Evolutionary conservation across 1,139 yeast genomes (phyloP), one percentile per base, ranked within the genome.

Genomic region (Saccharomyces hybrid): DNA sequence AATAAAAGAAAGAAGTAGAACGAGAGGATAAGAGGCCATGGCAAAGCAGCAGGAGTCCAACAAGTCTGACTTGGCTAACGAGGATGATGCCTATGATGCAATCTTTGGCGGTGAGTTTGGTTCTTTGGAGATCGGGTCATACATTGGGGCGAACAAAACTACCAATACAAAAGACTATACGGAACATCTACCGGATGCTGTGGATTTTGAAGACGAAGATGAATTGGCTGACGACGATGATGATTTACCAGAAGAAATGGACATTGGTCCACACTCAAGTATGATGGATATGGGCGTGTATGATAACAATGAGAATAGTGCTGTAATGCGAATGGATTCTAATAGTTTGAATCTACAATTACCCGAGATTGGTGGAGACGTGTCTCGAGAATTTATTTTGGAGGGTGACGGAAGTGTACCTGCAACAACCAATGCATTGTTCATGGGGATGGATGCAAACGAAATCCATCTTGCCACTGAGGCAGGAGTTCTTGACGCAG

Each of bases 121-220:
- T 2, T 62, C 73, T 0, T 56, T 73, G 51, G 74, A 73, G 51
- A 67, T 73, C 28, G 67, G 69, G 34, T 63, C 59, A 27, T 61
- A 69, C 48, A 67, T 69, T 44, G 66, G 20, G 20, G 20, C 20
- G 20, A 20, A 20, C 20, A 20, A 20, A 20, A 20, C 65, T 4
- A 67, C 63, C 47, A 38, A 16, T 20, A 9, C 44, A 9, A 38
- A 38, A 6, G 44, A 20, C 25, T 38, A 38, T 16, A 75, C 82
- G 53, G 69, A 78, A 56, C 98, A 91, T 69, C 93, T 95, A 1
- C 97, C 83, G 4, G 93, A 91, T 68, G 98, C 99, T n/a, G 75
- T 90, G 48, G 98, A 93, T 70, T 93, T 88, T 68, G 97, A 89
- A 65, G 97, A 89, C 67, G 95, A 88, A 61, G 98, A 91, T 63